These are phyloP conservation scores for Blastocystis sp. DNA, from an alignment of 352 stramenopile species.

Conservation along the genomic window DNA sequence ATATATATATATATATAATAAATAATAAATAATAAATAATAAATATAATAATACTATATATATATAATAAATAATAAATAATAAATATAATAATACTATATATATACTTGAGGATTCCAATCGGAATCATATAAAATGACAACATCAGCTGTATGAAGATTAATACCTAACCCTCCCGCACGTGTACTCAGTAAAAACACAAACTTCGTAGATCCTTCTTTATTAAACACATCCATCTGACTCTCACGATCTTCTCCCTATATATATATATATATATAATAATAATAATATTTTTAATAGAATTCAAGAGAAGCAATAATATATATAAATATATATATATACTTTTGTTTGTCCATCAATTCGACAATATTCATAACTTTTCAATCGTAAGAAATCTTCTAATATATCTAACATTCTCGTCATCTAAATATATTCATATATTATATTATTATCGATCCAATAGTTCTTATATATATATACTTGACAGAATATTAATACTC, in stretches of 20 bases:
- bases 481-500: constrained; percentile 88
- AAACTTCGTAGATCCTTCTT: constrained; percentile 77
- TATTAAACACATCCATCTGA: constrained; percentile 92
- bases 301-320: not conserved
- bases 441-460: too few species aligned
- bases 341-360: constrained; percentile 58
- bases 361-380: constrained; percentile 47
- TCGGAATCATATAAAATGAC: constrained; percentile 79
- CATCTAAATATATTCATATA: constrained; percentile 75
- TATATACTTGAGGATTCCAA: constrained; percentile 90
- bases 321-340: not conserved
- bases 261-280: constrained; percentile 22
- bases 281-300: not conserved
- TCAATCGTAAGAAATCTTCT: constrained; percentile 82
- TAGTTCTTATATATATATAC: not conserved
- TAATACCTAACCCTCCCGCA: constrained; percentile 83
- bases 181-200: constrained; percentile 85
- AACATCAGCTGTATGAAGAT: constrained; percentile 90
- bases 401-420: constrained; percentile 96
- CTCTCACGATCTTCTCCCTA: constrained; percentile 43
- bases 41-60: too few species aligned
- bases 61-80: too few species aligned
- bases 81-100: constrained; percentile 50
- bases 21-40: not conserved
- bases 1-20: too few species aligned